These are phyloP conservation scores for Talaromyces adpressus DNA, from an alignment of 495 filamentous ascomycete genomes.

Conservation along the genomic window DNA sequence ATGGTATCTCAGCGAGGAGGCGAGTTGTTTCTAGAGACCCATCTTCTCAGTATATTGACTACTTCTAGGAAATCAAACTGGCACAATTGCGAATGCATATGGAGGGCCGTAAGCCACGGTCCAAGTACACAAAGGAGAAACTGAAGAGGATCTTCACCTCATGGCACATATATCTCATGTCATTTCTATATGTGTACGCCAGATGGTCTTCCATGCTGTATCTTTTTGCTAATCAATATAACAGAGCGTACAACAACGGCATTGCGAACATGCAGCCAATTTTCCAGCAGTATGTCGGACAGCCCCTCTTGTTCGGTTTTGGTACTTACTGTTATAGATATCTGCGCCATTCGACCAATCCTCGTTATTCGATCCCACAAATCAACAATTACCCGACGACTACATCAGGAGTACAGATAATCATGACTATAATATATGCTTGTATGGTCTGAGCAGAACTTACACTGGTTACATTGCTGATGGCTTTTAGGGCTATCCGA, in stretches of 20 bases:
- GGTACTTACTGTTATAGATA: constrained; percentile 15
- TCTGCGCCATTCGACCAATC: constrained; percentile 30
- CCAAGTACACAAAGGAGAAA: constrained; percentile 37
- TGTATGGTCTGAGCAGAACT: constrained; percentile 18
- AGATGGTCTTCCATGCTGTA: not conserved
- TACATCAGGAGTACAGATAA: constrained; percentile 38
- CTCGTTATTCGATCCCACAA: constrained; percentile 28
- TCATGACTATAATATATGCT: constrained; percentile 39
- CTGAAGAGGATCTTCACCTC: constrained; percentile 46
- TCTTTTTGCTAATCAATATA: not conserved
- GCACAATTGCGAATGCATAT: constrained; percentile 39
- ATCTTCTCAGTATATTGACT: not conserved
- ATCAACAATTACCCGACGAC: constrained; percentile 43
- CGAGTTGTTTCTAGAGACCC: constrained; percentile 9
- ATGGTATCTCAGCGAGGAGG: constrained; percentile 39
- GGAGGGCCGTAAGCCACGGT: constrained; percentile 37
- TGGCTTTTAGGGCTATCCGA: constrained; percentile 36
- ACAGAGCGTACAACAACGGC: constrained; percentile 33
- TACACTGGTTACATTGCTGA: constrained; percentile 6
- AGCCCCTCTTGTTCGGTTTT: not conserved
- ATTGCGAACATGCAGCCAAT: constrained; percentile 25
- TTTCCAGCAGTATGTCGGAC: constrained; percentile 29
- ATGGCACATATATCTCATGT: constrained; percentile 46
- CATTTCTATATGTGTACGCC: constrained; percentile 39
- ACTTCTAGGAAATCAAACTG: constrained; percentile 34